A percentile compares a stretch with the other conserved stretches of the same genome.
These are phyloP conservation scores for Podaxis sp. DNA, from an alignment of 768 basidiomycete species.

Conservation along the genomic window DNA sequence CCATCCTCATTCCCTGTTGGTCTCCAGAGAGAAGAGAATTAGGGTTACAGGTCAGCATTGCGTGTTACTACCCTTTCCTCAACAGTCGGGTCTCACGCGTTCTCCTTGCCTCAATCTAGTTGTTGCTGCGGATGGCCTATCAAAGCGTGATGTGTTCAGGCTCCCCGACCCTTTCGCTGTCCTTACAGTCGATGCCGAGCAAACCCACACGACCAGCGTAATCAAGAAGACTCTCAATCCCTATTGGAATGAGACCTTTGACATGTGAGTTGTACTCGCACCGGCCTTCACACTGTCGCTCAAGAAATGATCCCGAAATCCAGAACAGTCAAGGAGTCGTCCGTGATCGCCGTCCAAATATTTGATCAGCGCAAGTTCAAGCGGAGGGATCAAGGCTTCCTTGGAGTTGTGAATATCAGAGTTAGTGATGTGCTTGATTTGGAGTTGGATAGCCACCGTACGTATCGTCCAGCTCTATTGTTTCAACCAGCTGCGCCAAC, in stretches of 20 bases:
- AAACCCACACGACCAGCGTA: slow-evolving; percentile 94
- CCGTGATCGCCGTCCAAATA: slow-evolving; percentile 96
- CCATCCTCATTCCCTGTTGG: slow-evolving; percentile 6
- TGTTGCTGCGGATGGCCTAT: slow-evolving; percentile 92
- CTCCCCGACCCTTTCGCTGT: slow-evolving; percentile 98
- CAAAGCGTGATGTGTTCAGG: slow-evolving; percentile 94
- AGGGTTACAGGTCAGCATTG: slow-evolving; percentile 67
- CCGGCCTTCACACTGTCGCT: slow-evolving; percentile 13
- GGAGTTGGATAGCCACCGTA: slow-evolving; percentile 91
- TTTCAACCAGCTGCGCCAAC: not conserved
- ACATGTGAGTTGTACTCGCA: slow-evolving; percentile 63
- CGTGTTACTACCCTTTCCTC: not conserved
- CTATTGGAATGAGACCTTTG: slow-evolving; percentile 98
- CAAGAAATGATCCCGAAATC: slow-evolving; percentile 7
- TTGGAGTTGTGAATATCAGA: slow-evolving; percentile 95
- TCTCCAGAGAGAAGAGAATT: slow-evolving; percentile 65
- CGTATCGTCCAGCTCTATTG: slow-evolving; percentile 25
- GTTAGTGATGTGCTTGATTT: slow-evolving; percentile 91
- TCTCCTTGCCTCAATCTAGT: slow-evolving; percentile 45
- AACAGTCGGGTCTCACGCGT: not conserved
- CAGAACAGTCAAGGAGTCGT: slow-evolving; percentile 96
- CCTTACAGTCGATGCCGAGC: slow-evolving; percentile 96
- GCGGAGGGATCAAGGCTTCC: slow-evolving; percentile 94
- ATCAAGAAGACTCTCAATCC: slow-evolving; percentile 96
- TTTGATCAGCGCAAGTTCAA: slow-evolving; percentile 99